These are phyloP conservation scores for Cyberlindnera saturnus DNA, from an alignment of 805 yeast genomes.

Conservation along the genomic window DNA sequence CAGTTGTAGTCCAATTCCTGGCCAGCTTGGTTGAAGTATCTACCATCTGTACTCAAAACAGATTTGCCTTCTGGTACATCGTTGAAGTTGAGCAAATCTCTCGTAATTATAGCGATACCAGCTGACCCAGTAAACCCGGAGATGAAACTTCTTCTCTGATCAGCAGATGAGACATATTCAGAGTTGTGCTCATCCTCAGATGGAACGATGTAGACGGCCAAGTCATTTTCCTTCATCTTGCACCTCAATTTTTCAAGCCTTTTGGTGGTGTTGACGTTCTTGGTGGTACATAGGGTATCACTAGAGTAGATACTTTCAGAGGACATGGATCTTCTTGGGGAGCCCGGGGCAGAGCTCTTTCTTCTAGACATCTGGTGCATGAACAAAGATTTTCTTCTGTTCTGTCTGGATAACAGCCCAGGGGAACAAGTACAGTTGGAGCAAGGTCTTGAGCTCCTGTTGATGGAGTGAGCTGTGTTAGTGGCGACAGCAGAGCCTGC, in stretches of 20 bases:
- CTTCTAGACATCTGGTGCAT: slow-evolving; percentile 35
- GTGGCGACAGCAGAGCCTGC: slow-evolving; percentile 6
- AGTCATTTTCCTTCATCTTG: slow-evolving; percentile 53
- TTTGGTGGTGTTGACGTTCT: slow-evolving; percentile 48
- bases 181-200: slow-evolving; percentile 93
- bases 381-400: slow-evolving; percentile 50
- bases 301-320: slow-evolving; percentile 32
- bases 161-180: slow-evolving; percentile 79
- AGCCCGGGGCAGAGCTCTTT: slow-evolving; percentile 18
- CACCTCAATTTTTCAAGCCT: slow-evolving; percentile 57
- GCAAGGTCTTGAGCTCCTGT: slow-evolving; percentile 44
- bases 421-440: slow-evolving; percentile 81
- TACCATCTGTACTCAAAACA: slow-evolving; percentile 85
- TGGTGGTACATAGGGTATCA: slow-evolving; percentile 31
- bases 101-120: slow-evolving; percentile 82
- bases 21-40: slow-evolving; percentile 88
- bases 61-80: slow-evolving; percentile 55
- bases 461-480: slow-evolving; percentile 11
- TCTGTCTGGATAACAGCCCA: slow-evolving; percentile 64
- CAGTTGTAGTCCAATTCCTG: slow-evolving; percentile 77
- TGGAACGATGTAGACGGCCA: slow-evolving; percentile 74
- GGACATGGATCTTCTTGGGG: slow-evolving; percentile 23
- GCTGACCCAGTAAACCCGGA: slow-evolving; percentile 92
- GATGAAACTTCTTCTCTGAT: slow-evolving; percentile 76
- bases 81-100: slow-evolving; percentile 34